phyloP scores from a whole-genome alignment of 495 filamentous ascomycete genomes.

The Cudoniella acicularis region DNA sequence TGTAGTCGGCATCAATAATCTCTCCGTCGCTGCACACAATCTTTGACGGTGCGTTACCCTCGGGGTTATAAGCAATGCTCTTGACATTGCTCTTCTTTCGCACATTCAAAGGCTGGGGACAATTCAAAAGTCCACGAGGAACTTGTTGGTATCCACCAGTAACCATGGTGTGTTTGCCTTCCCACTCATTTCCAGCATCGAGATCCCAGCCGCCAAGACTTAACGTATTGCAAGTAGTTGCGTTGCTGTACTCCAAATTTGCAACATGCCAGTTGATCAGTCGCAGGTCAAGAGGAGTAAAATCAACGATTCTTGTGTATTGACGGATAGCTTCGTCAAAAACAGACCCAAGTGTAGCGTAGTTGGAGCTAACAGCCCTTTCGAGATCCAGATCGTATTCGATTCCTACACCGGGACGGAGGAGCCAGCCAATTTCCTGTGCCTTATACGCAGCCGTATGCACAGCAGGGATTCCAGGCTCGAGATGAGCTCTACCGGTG shows the following conservation, averaged over 20 bases:
- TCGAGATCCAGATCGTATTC: constrained; percentile 74
- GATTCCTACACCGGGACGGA: constrained; percentile 61
- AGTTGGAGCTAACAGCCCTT: constrained; percentile 48
- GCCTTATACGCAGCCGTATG: constrained; percentile 66
- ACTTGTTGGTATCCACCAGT: constrained; percentile 91
- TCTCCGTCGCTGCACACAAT: constrained; percentile 80
- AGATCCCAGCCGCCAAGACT: constrained; percentile 95
- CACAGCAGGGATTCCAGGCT: constrained; percentile 52
- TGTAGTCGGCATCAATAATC: constrained; percentile 71
- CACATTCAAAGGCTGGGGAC: constrained; percentile 76
- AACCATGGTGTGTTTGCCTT: constrained; percentile 88
- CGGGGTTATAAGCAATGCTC: constrained; percentile 61
- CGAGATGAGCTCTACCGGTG: constrained; percentile 55
- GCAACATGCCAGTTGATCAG: constrained; percentile 98
- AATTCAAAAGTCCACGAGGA: constrained; percentile 72
- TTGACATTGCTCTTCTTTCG: constrained; percentile 65
- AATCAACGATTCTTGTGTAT: constrained; percentile 76
- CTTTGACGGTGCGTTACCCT: constrained; percentile 40
- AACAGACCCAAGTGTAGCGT: constrained; percentile 78
- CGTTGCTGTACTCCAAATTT: constrained; percentile 97
- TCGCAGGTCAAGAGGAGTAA: constrained; percentile 81
- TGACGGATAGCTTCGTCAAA: constrained; percentile 87
- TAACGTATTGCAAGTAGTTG: constrained; percentile 76
- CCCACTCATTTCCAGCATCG: constrained; percentile 95
- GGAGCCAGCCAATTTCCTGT: constrained; percentile 73